Conservation (phyloP, 1,139 yeast genomes). For the Geotrichum klebahnii region DNA sequence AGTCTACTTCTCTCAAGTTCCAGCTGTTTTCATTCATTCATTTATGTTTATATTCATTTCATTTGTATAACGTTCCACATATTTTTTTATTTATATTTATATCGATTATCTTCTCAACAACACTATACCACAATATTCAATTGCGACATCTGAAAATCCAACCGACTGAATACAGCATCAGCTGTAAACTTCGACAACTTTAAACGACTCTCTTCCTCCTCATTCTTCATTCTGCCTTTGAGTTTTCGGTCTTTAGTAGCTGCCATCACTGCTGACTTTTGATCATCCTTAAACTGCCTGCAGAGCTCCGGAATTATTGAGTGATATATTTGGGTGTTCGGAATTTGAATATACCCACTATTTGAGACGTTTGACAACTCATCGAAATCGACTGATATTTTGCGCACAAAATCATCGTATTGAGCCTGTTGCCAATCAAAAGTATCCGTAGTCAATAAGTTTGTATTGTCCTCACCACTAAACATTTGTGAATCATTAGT, state of each 20-base stretch:
- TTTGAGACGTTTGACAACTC: not conserved
- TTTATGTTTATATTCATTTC: too few species aligned
- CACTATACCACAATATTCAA: not conserved
- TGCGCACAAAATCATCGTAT: too few species aligned
- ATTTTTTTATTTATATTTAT: too few species aligned
- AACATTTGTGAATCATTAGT: not conserved
- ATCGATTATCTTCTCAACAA: too few species aligned
- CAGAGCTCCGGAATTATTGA: conserved; percentile 32
- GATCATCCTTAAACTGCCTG: conserved; percentile 19
- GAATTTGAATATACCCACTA: conserved; percentile 22
- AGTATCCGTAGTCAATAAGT: too few species aligned
- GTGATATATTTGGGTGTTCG: conserved; percentile 30
- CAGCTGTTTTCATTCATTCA: too few species aligned
- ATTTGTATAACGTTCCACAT: too few species aligned
- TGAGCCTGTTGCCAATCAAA: conserved; percentile 12
- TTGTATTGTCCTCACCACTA: too few species aligned
- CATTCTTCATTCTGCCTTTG: not conserved
- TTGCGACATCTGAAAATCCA: conserved; percentile 11
- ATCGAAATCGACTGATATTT: too few species aligned
- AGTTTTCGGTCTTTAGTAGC: not conserved
- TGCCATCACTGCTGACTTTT: not conserved
- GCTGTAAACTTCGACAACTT: conserved; percentile 9
- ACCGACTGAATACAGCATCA: conserved; percentile 6
- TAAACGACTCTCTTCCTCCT: not conserved
- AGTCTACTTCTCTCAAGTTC: too few species aligned